Conservation (phyloP, 2,329 filamentous ascomycete species). For the Xylariaceae sp. region DNA sequence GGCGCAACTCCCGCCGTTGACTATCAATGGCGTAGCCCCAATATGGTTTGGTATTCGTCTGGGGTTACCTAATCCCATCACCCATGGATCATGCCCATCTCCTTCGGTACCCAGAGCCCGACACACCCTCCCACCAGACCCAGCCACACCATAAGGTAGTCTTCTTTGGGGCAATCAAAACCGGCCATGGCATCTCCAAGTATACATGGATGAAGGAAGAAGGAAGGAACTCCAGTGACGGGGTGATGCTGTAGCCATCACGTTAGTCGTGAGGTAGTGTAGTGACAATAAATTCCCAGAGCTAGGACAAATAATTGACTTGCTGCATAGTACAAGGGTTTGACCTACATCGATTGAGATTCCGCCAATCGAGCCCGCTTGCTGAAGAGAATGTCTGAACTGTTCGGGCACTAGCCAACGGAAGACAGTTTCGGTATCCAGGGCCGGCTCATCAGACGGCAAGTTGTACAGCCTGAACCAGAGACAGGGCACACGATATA, state of each 20-base stretch:
- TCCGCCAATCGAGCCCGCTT: constrained; percentile 67
- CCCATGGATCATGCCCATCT: constrained; percentile 56
- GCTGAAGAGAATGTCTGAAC: constrained; percentile 63
- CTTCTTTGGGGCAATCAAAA: constrained; percentile 62
- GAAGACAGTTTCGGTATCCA: constrained; percentile 71
- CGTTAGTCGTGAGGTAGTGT: constrained; percentile 42
- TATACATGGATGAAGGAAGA: constrained; percentile 92
- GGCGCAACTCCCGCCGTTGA: not conserved
- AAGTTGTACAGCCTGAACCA: constrained; percentile 71
- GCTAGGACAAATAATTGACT: constrained; percentile 39
- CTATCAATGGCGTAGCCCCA: constrained; percentile 2
- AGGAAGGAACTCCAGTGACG: constrained; percentile 73
- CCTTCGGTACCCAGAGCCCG: constrained; percentile 74
- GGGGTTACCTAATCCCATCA: constrained; percentile 8
- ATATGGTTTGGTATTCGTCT: not conserved
- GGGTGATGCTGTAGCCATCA: constrained; percentile 72
- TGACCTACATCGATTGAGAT: constrained; percentile 75
- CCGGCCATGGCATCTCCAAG: constrained; percentile 78
- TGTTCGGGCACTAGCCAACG: constrained; percentile 68
- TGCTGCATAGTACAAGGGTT: constrained; percentile 32
- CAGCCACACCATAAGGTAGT: constrained; percentile 87
- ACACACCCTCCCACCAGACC: constrained; percentile 83
- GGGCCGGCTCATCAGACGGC: constrained; percentile 56
- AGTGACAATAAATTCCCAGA: constrained; percentile 46
- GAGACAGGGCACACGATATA: constrained; percentile 73